Conservation (phyloP, 2,329 filamentous ascomycete species). For the Balansia obtecta region DNA sequence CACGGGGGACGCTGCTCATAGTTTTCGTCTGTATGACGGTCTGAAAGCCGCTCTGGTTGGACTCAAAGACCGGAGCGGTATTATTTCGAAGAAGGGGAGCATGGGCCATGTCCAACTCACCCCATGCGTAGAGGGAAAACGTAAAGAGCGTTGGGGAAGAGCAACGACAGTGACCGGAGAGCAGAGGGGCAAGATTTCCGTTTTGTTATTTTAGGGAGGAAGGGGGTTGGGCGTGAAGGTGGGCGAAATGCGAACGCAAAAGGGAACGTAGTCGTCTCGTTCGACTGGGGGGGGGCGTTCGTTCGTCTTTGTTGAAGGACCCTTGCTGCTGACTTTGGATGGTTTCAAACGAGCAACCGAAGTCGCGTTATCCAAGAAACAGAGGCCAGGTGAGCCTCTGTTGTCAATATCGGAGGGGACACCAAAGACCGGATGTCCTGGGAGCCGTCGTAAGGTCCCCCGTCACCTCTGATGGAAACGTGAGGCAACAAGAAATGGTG, state of each 20-base stretch:
- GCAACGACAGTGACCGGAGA: constrained; percentile 1
- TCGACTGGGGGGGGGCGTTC: neutral
- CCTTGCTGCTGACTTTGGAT: constrained; percentile 7
- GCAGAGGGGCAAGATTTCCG: neutral
- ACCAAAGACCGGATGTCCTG: neutral
- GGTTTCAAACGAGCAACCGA: constrained; percentile 7
- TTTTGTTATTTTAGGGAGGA: neutral
- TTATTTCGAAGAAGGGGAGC: constrained; percentile 47
- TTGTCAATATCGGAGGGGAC: neutral
- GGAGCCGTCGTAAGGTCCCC: neutral
- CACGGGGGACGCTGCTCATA: constrained; percentile 42
- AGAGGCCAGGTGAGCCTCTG: constrained; percentile 3
- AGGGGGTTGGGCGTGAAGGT: neutral
- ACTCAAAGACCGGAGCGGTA: constrained; percentile 42
- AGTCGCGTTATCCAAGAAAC: constrained; percentile 9
- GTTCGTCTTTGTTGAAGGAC: constrained; percentile 2
- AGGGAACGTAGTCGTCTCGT: constrained; percentile 4
- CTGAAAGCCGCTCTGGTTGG: constrained; percentile 31
- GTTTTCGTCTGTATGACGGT: constrained; percentile 28
- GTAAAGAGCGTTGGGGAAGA: constrained; percentile 2
- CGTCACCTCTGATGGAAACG: neutral
- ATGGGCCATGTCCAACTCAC: constrained; percentile 41
- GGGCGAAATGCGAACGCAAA: constrained; percentile 1
- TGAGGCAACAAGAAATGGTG: neutral
- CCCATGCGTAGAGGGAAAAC: constrained; percentile 24